Conservation (phyloP, 305 asterid species). For the Fraxinus angustifolia region DNA sequence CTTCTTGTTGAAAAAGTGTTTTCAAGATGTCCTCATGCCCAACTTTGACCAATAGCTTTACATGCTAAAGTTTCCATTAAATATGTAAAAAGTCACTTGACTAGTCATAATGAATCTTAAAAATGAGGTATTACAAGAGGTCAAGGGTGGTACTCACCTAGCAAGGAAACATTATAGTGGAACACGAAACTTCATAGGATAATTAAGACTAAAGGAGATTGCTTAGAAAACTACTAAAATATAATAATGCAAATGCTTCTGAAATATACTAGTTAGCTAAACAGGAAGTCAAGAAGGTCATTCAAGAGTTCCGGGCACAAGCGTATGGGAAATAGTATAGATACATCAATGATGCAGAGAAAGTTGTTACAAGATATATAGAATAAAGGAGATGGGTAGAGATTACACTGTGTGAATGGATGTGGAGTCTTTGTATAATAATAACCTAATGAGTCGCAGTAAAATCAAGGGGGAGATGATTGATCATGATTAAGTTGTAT, state of each 20-base stretch:
- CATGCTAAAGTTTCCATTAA: background rate
- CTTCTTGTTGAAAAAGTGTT: background rate
- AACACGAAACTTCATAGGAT: background rate
- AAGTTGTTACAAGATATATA: background rate
- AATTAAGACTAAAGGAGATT: background rate
- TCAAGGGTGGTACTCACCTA: background rate
- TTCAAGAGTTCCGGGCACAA: background rate
- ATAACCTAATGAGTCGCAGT: background rate
- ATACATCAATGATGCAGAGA: background rate
- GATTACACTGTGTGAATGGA: background rate
- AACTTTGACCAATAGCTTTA: background rate
- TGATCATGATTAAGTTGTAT: background rate
- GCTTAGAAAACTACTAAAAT: background rate
- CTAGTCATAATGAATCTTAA: background rate
- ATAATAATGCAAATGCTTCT: background rate
- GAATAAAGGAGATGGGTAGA: background rate
- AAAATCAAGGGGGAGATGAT: background rate
- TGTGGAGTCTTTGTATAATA: background rate
- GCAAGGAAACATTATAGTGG: background rate
- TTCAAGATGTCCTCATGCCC: background rate
- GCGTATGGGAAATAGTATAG: background rate
- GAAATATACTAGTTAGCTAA: background rate
- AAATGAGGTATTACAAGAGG: background rate
- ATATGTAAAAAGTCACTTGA: background rate
- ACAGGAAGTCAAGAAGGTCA: background rate